Evolutionary conservation across 257 asterid species (phyloP), one percentile per base, ranked within the genome.

Genomic region (Gardenia jasminoides): DNA sequence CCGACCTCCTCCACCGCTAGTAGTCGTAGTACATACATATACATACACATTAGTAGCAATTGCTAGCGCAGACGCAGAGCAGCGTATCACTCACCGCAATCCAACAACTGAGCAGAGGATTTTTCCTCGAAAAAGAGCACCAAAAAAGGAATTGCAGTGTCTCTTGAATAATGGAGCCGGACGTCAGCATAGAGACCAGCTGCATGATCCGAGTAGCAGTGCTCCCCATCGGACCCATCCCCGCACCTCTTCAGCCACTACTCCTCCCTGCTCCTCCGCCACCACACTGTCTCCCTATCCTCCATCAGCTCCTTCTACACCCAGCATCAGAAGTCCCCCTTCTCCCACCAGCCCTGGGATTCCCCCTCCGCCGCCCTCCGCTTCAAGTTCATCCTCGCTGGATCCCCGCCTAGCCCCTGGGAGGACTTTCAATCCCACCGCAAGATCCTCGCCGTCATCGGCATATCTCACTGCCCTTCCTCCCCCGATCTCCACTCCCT

Each of bases 271-370:
- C 93, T 95, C 62, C 90, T 88, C 82, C 96, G 92, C 81, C 96
- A 95, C 88, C 93, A 88, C 86, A 87, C 96, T 19, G 92, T 94
- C 30, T 87, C 99, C 61, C 93, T 92, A 70, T 84, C 90, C 74
- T 92, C 99, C 78, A 91, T 93, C 78, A 92, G 94, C 84, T 95
- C 99, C 80, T 95, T 95, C 97, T 95, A 95, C 93, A 92, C 98
- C 6, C 97, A 95, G 87, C 99, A 93, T 84, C 99, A 95, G 85
- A 95, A 95, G 78, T 93, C 98, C 58, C 99, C 99, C 19, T 95
- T 95, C 74, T 73, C 97, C 5, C 74, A 88, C 80, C 99, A 93
- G 86, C 97, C 97, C 0, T 95, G 99, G 99, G 94, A 95, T 36
- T 84, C 97, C 73, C 97, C 98, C 31, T 83, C 96, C 71, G 99